A percentile compares a stretch with the other conserved stretches of the same genome.
phyloP scores from a whole-genome alignment of 2,329 filamentous ascomycete genomes.

The Cladosporium colombiae region DNA sequence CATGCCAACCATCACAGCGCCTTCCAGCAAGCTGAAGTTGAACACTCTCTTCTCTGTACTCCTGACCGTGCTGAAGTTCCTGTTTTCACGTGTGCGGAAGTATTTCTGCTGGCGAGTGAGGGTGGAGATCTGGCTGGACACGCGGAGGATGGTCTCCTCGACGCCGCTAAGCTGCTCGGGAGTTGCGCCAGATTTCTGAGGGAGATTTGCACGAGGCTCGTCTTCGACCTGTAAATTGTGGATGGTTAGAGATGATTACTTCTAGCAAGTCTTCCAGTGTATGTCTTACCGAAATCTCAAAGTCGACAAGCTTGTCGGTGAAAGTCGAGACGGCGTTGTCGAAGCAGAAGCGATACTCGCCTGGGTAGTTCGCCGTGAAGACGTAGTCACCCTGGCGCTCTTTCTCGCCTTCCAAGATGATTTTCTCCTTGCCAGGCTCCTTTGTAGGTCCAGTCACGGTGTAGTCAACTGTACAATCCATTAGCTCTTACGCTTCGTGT shows the following conservation, averaged over 20 bases:
- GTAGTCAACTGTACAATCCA: conserved; percentile 68
- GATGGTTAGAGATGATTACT: background rate
- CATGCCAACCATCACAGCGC: conserved; percentile 89
- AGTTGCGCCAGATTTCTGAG: conserved; percentile 82
- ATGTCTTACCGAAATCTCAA: conserved; percentile 82
- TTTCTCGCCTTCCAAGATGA: conserved; percentile 83
- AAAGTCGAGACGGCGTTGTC: conserved; percentile 98
- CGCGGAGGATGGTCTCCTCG: conserved; percentile 93
- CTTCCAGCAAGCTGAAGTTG: conserved; percentile 95
- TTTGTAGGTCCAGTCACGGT: conserved; percentile 73
- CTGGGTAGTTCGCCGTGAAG: conserved; percentile 83
- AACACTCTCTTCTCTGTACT: conserved; percentile 95
- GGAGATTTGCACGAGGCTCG: conserved; percentile 76
- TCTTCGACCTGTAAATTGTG: conserved; percentile 72
- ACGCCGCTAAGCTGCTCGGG: conserved; percentile 86
- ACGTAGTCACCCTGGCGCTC: conserved; percentile 97
- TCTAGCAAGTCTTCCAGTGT: background rate
- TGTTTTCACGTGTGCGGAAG: conserved; percentile 97
- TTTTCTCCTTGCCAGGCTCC: conserved; percentile 56
- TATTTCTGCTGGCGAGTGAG: conserved; percentile 98
- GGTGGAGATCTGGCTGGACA: conserved; percentile 88
- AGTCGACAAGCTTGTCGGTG: conserved; percentile 95
- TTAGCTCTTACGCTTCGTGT: background rate
- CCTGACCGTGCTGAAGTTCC: conserved; percentile 96
- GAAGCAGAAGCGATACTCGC: conserved; percentile 97